Evolutionary conservation across 257 asterid genomes (phyloP), one percentile per base, ranked within the genome.

Genomic region (Nicotiana otophora): DNA sequence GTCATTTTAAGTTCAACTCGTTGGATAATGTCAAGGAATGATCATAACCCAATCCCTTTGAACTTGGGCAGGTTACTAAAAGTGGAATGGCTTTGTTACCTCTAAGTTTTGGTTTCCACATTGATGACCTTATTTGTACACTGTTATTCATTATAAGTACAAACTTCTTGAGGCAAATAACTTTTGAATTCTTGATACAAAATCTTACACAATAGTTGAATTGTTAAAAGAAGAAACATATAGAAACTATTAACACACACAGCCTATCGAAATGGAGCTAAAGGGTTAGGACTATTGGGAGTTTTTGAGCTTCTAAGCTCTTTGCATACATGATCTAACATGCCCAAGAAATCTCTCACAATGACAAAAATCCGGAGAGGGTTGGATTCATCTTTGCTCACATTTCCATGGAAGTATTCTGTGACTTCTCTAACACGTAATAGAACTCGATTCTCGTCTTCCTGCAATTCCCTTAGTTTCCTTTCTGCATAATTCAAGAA

Each of bases 351-450:
- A 88, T 96, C 99, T 83, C 97, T 92, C 5, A 96, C 98, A 81
- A 96, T 94, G 64, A 96, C 95, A 63, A 96, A 96, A 75, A 94
- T 96, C 28, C 97, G 48, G 15, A 96, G 89, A 0, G 95, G 98
- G 77, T 92, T 94, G 0, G 93, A 86, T 58, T 96, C 99, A 15
- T 96, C 99, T 86, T 87, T 94, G 77, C 97, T 88, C 87, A 93
- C 92, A 79, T 94, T 90, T 19, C 99, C 99, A 85, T 96, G 99
- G 86, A 96, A 96, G 77, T 96, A 96, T 77, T 96, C 98, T 0
- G 98, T 94, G 7, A 96, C 91, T 77, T 94, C 98, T 58, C 89
- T 88, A 7, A 96, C 98, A 5, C 87, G 91, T 85, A 86, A 64
- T 68, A 94, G 66, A 51, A 96, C 97, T 83, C 89, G 78, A 51